Base-by-base conservation (phyloP, 768 basidiomycete species). In the Russula brevipes region DNA sequence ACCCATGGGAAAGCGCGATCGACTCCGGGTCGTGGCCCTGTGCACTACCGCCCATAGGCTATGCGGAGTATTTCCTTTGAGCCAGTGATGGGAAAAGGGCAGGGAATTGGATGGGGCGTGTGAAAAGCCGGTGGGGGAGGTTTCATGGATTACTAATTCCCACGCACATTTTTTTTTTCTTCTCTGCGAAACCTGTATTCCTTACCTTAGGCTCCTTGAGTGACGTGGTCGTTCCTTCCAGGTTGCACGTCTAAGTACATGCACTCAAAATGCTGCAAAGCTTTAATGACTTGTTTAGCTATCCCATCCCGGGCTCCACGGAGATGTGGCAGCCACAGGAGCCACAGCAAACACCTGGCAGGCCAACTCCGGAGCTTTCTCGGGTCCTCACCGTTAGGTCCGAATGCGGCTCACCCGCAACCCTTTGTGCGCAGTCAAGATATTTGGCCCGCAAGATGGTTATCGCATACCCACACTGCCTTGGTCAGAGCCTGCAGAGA, bases 21-120 rank as follows among this genome's bases (percentile, higher is more conserved):
- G 63, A 70, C 36, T 70, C 75, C 8, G 79, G 81, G 14, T 74
- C 73, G 19, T 84, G 83, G 83, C 83, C 83, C 4, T 66, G 66
- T 57, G 38, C 38, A 4, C 55, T 68, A 53, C 67, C 67, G 24
- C 67, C 67, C 2, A 54, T 61, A 24, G 66, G 59, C 45, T 66
- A 68, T 54, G 61, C 58, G 14, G 61, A 67, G 7, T 61, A 54
- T 49, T 68, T 67, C 19, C 58, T 64, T 39, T 64, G 53, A 56
- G 8, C 4, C 1, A 39, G 41, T 31, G 17, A 11, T 19, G 16
- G 11, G 2, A 38, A 24, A 16, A 19, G 60, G 24, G 47, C 6
- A 12, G 11, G 33, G 16, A 12, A 33, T 38, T 35, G 24, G 30
- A 44, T 35, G 12, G 12, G 39, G 53, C 54, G 47, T 64, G 47